Evolutionary conservation across 2,329 filamentous ascomycete genomes (phyloP), one percentile per base, ranked within the genome.

Genomic region (Penicillium sp.): DNA sequence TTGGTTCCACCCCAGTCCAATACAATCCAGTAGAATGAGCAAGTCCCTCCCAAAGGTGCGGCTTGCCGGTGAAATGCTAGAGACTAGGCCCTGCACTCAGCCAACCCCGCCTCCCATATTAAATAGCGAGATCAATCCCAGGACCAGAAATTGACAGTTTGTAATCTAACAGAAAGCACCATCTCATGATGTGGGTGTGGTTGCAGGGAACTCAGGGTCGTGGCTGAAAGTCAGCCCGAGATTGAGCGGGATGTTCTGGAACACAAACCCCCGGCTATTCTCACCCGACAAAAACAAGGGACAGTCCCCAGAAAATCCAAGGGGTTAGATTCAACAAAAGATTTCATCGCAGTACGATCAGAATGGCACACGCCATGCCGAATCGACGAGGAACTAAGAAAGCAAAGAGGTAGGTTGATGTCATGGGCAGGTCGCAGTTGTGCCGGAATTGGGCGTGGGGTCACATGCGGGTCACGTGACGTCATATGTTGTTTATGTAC

Each of bases 191-290:
- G 23, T 25, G 29, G 19, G 19, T 55, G 39, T 41, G 9, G 36
- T 40, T 33, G 55, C 23, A 44, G 55, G 38, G 39, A 19, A 39
- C 27, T 50, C 46, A 57, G 38, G 29, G 21, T 13, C 44, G 34
- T 25, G 44, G 38, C n/a, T 56, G 31, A 33, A 54, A 36, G 47
- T 53, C 49, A 50, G 40, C 57, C 40, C 47, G 46, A 44, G 53
- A 57, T 53, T 38, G 43, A 57, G 50, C 50, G 44, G 46, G 36
- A 59, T 48, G 34, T 38, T 44, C 41, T 60, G 63, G 40, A 41
- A 56, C 41, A 47, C 19, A 29, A 34, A 43, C 21, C 29, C 41
- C 41, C 49, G 27, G 31, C 34, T 43, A 40, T 40, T 47, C 49
- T 53, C 34, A 46, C 34, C 15, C 44, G 15, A 27, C 23, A 15